Percentiles rank a stretch among this genome's conserved stretches.
Conservation (phyloP, 140 eudicot genomes). For the Ambrosia hybrid region DNA sequence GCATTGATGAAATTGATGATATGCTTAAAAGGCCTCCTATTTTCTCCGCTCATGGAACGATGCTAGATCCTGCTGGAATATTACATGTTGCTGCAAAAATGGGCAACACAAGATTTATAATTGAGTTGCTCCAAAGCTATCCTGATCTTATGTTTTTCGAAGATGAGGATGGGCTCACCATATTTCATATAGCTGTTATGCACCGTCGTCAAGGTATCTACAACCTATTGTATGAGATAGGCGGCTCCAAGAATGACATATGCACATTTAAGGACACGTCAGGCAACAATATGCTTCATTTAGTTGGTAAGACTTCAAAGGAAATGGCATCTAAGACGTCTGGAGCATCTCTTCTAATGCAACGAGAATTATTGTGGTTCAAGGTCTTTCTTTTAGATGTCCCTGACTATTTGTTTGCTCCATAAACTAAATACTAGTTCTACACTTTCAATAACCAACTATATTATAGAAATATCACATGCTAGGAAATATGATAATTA, state of each 20-base stretch:
- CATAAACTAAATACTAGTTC: too few species aligned
- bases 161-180: slow-evolving; percentile 24
- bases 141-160: slow-evolving; percentile 38
- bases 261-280: slow-evolving; percentile 7
- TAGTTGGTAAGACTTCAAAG: slow-evolving; percentile 27
- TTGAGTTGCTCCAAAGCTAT: slow-evolving; percentile 34
- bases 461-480: too few species aligned
- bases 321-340: slow-evolving; percentile 24
- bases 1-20: slow-evolving; percentile 1
- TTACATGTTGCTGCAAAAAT: slow-evolving; percentile 30
- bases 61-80: not conserved
- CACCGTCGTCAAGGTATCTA: slow-evolving; percentile 38
- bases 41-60: not conserved
- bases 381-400: slow-evolving; percentile 18
- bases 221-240: slow-evolving; percentile 40
- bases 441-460: too few species aligned
- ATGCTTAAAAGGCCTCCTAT: slow-evolving; percentile 2
- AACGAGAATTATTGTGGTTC: slow-evolving; percentile 57
- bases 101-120: slow-evolving; percentile 30
- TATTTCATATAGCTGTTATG: slow-evolving; percentile 44
- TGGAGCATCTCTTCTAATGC: slow-evolving; percentile 47
- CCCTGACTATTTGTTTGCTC: not conserved
- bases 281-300: slow-evolving; percentile 35
- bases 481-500: too few species aligned
- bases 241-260: slow-evolving; percentile 26